phyloP scores from a whole-genome alignment of 352 stramenopile genomes.

The Hyaloperonospora brassicae region DNA sequence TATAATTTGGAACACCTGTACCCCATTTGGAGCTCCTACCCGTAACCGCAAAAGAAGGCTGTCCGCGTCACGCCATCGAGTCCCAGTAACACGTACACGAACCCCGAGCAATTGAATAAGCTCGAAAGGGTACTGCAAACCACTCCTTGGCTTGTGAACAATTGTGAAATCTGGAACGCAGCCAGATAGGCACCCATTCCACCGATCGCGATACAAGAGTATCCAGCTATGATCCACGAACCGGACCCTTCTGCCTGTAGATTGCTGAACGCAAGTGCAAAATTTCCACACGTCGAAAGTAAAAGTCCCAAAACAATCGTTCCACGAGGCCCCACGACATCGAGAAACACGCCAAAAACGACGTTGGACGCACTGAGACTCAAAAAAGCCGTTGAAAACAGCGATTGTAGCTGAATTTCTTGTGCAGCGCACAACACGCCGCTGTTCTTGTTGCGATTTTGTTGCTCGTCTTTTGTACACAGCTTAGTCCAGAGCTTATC shows the following conservation, averaged over 20 bases:
- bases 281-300: conserved; percentile 46
- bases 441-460: too few species aligned
- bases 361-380: conserved; percentile 75
- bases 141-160: conserved; percentile 67
- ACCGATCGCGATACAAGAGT: conserved; percentile 27
- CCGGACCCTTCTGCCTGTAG: conserved; percentile 35
- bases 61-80: conserved; percentile 36
- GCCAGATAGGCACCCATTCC: conserved; percentile 73
- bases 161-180: conserved; percentile 71
- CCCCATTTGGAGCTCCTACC: conserved; percentile 24
- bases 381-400: conserved; percentile 61
- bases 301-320: conserved; percentile 48
- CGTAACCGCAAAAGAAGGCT: conserved; percentile 53
- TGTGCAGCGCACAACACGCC: conserved; percentile 42
- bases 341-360: conserved; percentile 62
- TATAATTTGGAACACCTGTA: too few species aligned
- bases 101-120: conserved; percentile 79
- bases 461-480: too few species aligned
- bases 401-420: conserved; percentile 63
- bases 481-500: too few species aligned
- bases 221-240: conserved; percentile 55
- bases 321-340: conserved; percentile 50
- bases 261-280: conserved; percentile 43
- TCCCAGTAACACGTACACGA: conserved; percentile 77
- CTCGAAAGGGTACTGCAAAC: conserved; percentile 77